Base-by-base conservation (phyloP, 352 stramenopile genomes). In the Blastocystis sp. region DNA sequence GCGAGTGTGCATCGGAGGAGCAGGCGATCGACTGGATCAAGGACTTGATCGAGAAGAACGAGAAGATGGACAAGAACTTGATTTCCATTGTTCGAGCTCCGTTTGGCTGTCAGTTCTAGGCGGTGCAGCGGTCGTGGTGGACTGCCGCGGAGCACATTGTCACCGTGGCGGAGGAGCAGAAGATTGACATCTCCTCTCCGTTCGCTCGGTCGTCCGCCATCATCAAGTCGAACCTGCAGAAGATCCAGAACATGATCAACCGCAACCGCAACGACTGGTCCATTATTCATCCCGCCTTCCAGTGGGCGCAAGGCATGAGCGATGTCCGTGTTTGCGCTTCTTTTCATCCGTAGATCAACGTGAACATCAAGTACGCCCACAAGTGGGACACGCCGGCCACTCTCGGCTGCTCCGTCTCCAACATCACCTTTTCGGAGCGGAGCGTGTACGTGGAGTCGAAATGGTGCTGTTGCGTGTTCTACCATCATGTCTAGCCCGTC, bases 341-440 rank as follows among this genome's bases (percentile, higher is more conserved):
- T 53, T 19, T 19, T 62, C 41, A 7, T 17, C n/a, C n/a, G 9
- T 88, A 88, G 78, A 77, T 88, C 38, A 88, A 79, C 76, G 52
- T 88, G 4, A 88, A 88, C 43, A 79, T 88, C 43, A 88, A 88
- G 53, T 88, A 79, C 45, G 78, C 78, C 14, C 78, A 88, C 45
- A 88, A 88, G 45, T 88, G 78, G 78, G 78, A 88, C 60, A 88
- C 78, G 45, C 78, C 78, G 28, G 78, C 78, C 10, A 88, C 78
- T n/a, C 52, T 88, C 11, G 78, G 78, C 48, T 88, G 78, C 45
- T 71, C 62, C 23, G 64, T 88, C 2, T 65, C 78, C 28, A 88
- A 88, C 23, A 88, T 88, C 34, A 88, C 78, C 43, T 88, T 88
- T 21, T 79, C 34, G n/a, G 78, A 76, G 56, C 9, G 34, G 62